Evolutionary conservation across 257 asterid species (phyloP), one percentile per base, ranked within the genome.

Genomic region (Penstemon davidsonii): DNA sequence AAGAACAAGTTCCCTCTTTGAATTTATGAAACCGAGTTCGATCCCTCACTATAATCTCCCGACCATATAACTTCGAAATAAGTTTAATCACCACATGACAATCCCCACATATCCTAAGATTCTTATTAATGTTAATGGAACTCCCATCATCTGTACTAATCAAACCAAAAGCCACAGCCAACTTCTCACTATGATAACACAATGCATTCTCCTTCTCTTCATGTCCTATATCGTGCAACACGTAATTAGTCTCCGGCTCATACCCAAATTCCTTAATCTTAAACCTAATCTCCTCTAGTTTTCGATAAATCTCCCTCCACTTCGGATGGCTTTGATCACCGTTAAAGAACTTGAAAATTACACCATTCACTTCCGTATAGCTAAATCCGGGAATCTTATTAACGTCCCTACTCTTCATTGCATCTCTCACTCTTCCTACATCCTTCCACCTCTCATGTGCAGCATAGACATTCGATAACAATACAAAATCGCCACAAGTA

Each of bases 201-300:
- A 94, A 73, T 1, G 82, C 97, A 76, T 94, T 87, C 84, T 84
- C 97, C 82, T 91, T 94, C 86, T 94, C 99, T 69, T 94, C 97
- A 6, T 62, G 78, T 18, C 91, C 96, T 57, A 93, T 85, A 75
- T 91, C 99, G 68, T 94, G 99, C 79, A 91, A 67, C 79, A 94
- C 99, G 42, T 73, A 80, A 33, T 79, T 76, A n/a, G 96, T 94
- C 60, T 86, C 96, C 0, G 99, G 79, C 60, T 81, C 85, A 56
- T 94, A 87, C 70, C 99, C 99, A 0, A 71, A 64, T 53, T 88
- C 85, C 50, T 84, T 78, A 42, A 85, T 81, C 78, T 69, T 78
- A 11, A 69, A 69, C 33, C 69, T 77, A 42, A 94, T 76, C 85
- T 91, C 97, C 13, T 91, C 96, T 43, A 91, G 73, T 66, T 94